Evolutionary conservation across 257 asterid genomes (phyloP).

Genomic region (Pogostemon cablin): DNA sequence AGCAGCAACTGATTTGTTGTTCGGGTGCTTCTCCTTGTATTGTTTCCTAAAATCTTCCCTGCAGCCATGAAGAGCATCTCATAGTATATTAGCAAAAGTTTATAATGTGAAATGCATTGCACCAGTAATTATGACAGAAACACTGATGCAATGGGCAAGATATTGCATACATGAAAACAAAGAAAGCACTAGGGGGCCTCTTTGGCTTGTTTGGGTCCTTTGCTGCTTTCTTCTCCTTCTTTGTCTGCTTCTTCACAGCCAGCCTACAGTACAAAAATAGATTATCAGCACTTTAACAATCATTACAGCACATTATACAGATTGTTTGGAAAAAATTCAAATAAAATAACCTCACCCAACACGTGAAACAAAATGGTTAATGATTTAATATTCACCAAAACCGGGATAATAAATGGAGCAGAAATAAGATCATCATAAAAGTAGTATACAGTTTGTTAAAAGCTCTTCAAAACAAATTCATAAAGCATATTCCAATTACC

Average conservation of each 20-base stretch:
- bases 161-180: constrained; percentile 68
- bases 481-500: background rate
- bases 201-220: constrained; percentile 88
- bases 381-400: background rate
- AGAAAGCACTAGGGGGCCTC: constrained; percentile 84
- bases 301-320: background rate
- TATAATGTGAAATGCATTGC: background rate
- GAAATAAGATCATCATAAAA: background rate
- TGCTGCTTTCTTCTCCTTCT: constrained; percentile 53
- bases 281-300: constrained; percentile 10
- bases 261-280: constrained; percentile 44
- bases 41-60: constrained; percentile 74
- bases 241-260: constrained; percentile 56
- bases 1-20: constrained; percentile 71
- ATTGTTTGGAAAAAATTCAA: background rate
- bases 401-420: background rate
- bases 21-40: constrained; percentile 64
- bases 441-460: background rate
- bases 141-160: background rate
- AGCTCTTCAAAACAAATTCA: background rate
- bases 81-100: background rate
- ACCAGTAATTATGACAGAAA: background rate
- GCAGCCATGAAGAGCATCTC: constrained; percentile 17
- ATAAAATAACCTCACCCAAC: background rate
- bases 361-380: background rate